Evolutionary conservation across 805 yeast genomes (phyloP).

Genomic region (Zygosaccharomyces rouxii): DNA sequence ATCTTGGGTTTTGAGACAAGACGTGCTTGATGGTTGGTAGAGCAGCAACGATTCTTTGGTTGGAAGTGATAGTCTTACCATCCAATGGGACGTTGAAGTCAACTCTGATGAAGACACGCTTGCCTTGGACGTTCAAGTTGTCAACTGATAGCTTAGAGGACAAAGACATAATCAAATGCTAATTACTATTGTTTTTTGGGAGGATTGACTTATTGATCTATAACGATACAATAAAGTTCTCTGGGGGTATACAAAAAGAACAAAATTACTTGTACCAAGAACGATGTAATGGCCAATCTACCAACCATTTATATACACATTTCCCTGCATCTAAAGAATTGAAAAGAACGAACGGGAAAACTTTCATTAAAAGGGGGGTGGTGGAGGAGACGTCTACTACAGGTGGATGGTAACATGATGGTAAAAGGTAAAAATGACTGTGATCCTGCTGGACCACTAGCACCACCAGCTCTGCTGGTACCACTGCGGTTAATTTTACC

Average conservation of each 20-base stretch:
- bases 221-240: conserved; percentile 2
- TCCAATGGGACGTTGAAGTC: conserved; percentile 95
- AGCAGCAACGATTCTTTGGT: conserved; percentile 99
- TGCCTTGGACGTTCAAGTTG: conserved; percentile 80
- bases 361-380: neutral
- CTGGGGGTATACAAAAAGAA: neutral
- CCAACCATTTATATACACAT: conserved; percentile 11
- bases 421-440: neutral
- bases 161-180: conserved; percentile 64
- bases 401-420: conserved; percentile 12
- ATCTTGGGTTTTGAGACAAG: conserved; percentile 85
- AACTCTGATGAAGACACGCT: conserved; percentile 98
- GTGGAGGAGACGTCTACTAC: conserved; percentile 1
- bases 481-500: too few species aligned
- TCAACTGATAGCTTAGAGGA: conserved; percentile 89
- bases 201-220: conserved; percentile 2
- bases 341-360: neutral
- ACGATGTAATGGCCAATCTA: neutral
- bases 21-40: conserved; percentile 97
- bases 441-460: neutral
- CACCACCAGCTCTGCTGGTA: neutral
- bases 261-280: neutral
- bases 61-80: conserved; percentile 95
- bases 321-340: conserved; percentile 2
- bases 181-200: neutral